phyloP scores from a whole-genome alignment of 148 eudicot species.

The Spergularia marina region DNA sequence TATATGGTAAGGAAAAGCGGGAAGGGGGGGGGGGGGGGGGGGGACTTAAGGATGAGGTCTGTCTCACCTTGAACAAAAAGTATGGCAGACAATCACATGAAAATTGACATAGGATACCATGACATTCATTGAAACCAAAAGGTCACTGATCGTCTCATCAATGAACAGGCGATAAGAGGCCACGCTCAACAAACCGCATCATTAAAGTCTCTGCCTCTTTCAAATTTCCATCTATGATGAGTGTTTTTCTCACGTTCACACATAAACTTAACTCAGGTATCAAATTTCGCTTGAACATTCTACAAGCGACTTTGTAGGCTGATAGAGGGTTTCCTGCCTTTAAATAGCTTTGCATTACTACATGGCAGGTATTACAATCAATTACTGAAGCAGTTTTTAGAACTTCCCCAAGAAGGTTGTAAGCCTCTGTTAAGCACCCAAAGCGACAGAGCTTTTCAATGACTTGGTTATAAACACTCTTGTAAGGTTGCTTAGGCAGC shows the following conservation, averaged over 20 bases:
- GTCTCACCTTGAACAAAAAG: background rate
- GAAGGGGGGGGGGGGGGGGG: background rate
- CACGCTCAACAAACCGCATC: slow-evolving; percentile 30
- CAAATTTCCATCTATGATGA: slow-evolving; percentile 21
- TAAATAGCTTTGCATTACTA: slow-evolving; percentile 23
- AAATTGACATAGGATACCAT: background rate
- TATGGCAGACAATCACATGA: background rate
- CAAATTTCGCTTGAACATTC: slow-evolving; percentile 34
- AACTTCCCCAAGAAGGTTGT: slow-evolving; percentile 25
- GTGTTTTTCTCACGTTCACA: slow-evolving; percentile 23
- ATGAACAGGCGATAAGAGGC: slow-evolving; percentile 20
- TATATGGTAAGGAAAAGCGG: background rate
- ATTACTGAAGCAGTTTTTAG: slow-evolving; percentile 24
- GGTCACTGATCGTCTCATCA: slow-evolving; percentile 9
- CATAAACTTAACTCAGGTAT: slow-evolving; percentile 27
- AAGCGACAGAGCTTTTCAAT: slow-evolving; percentile 33
- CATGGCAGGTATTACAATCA: slow-evolving; percentile 30
- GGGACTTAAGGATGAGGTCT: background rate
- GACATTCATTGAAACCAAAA: background rate
- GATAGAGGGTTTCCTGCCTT: slow-evolving; percentile 23
- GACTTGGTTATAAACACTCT: slow-evolving; percentile 31
- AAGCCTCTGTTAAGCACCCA: slow-evolving; percentile 25
- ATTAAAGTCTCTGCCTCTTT: slow-evolving; percentile 29
- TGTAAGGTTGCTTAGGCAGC: slow-evolving; percentile 32
- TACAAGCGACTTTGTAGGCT: slow-evolving; percentile 31